Base-by-base conservation (phyloP, 768 basidiomycete genomes). In the Tricholoma saponaceum region DNA sequence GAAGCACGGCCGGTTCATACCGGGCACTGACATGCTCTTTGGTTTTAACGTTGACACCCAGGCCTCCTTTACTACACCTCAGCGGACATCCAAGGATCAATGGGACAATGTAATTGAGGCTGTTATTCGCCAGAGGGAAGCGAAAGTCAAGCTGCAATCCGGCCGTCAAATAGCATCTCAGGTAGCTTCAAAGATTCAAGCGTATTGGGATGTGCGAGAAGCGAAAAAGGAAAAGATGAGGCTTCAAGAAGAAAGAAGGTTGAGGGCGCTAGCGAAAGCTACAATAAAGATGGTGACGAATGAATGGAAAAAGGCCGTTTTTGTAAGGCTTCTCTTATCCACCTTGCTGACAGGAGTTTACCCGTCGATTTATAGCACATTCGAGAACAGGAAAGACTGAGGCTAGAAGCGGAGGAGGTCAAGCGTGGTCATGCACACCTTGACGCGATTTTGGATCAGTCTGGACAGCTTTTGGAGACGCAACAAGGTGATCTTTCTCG, bases 241-340 rank as follows among this genome's bases (percentile, higher is more conserved):
- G 57, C 70, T 70, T 18, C 80, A 79, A 61, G 88, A 91, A 63
- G 89, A 92, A 73, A 83, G 80, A 69, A 77, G 86, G 26, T 60
- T 90, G 62, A 77, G 83, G 53, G 77, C 74, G 3, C 64, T 92
- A 35, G 90, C 90, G 12, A 91, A 89, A 72, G 80, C 83, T 20
- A 86, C 90, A 0, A 77, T 88, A 50, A 84, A 83, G 63, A 72
- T 85, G 64, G 84, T 97, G 26, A 78, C 81, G 28, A 79, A 78
- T 7, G 89, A 93, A 66, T 98, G 95, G 95, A 90, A 88, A 70
- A 85, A 90, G 66, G 95, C 91, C 7, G 84, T 95, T 46, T 85
- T 85, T 64, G 91, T 90, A 66, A 66, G 91, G 80, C 4, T 16
- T 52, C 52, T 54, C 4, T 55, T 18, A 55, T 18, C 20, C n/a